phyloP scores from a whole-genome alignment of 306 rosid genomes.

The Cicer arietinum region DNA sequence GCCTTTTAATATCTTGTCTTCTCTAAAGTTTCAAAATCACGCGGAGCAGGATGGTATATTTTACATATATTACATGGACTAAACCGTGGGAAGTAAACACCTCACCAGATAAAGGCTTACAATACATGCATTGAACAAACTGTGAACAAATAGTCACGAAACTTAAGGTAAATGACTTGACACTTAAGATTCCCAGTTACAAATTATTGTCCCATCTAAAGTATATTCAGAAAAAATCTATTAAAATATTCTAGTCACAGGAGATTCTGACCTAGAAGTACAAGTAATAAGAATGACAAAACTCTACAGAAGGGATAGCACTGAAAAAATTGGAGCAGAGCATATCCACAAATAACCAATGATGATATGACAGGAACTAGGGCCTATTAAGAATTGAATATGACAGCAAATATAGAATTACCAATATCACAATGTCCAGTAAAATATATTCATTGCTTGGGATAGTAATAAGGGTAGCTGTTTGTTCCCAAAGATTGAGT shows the following conservation, averaged over 20 bases:
- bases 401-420: background rate
- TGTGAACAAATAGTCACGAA: conserved; percentile 9
- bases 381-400: conserved; percentile 28
- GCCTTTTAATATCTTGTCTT: conserved; percentile 2
- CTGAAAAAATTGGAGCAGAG: conserved; percentile 27
- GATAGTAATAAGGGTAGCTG: conserved; percentile 67
- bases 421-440: conserved; percentile 20
- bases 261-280: conserved; percentile 25
- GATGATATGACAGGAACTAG: background rate
- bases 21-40: background rate
- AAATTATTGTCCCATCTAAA: background rate
- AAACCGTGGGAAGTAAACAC: background rate
- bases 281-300: conserved; percentile 31
- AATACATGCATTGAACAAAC: background rate
- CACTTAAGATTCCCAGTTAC: too few relatives aligned
- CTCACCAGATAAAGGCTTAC: background rate
- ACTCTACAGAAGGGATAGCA: conserved; percentile 22
- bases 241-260: conserved; percentile 6
- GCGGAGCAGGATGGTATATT: too few relatives aligned
- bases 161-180: conserved; percentile 4
- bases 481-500: conserved; percentile 61
- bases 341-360: background rate
- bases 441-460: conserved; percentile 55
- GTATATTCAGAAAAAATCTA: conserved; percentile 11
- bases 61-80: background rate